phyloP scores from a whole-genome alignment of 495 filamentous ascomycete species.

The Aspergillus bertholletiae region DNA sequence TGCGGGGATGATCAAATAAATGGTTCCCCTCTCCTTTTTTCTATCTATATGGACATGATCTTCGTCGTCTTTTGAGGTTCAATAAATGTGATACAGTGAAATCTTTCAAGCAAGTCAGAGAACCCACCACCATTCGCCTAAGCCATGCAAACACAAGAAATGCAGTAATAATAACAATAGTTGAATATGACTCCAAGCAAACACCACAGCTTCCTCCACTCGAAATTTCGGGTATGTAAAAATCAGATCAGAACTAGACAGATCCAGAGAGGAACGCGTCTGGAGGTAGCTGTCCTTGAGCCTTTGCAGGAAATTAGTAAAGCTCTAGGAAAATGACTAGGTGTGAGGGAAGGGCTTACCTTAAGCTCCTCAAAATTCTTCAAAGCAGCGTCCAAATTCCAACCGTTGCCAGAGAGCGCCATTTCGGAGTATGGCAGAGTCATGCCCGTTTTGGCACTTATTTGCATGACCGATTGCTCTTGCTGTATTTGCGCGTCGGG shows the following conservation, averaged over 20 bases:
- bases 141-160: slow-evolving; percentile 34
- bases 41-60: slow-evolving; percentile 24
- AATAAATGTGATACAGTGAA: slow-evolving; percentile 24
- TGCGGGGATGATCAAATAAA: no score
- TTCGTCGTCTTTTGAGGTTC: slow-evolving; percentile 12
- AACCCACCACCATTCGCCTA: slow-evolving; percentile 33
- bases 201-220: neutral
- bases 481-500: slow-evolving; percentile 45
- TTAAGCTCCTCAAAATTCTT: slow-evolving; percentile 59
- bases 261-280: slow-evolving; percentile 34
- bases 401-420: slow-evolving; percentile 66
- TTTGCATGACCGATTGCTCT: slow-evolving; percentile 60
- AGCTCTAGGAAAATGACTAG: neutral
- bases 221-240: neutral
- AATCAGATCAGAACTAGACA: slow-evolving; percentile 7
- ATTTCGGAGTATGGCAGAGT: slow-evolving; percentile 66
- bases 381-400: slow-evolving; percentile 69
- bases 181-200: slow-evolving; percentile 8
- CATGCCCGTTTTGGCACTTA: slow-evolving; percentile 69
- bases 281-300: slow-evolving; percentile 36
- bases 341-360: slow-evolving; percentile 22
- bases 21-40: neutral
- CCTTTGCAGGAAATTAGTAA: slow-evolving; percentile 25
- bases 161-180: slow-evolving; percentile 12
- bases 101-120: slow-evolving; percentile 13